Evolutionary conservation across 129 eudicot species (phyloP).

Genomic region (Smallanthus sonchifolius): DNA sequence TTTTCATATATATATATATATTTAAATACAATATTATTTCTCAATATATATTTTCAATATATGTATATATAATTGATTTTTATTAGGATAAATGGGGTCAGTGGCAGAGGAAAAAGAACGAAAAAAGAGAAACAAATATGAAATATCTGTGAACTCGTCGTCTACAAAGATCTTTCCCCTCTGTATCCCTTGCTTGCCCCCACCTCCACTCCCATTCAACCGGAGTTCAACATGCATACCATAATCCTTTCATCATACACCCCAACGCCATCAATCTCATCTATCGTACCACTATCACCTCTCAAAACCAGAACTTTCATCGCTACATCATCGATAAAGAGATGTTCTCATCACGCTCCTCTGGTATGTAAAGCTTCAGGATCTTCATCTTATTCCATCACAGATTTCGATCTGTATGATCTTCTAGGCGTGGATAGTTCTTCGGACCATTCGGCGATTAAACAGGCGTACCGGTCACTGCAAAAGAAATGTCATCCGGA

Average conservation of each 20-base stretch:
- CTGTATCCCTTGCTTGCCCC: neutral
- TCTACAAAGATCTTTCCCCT: slow-evolving; percentile 9
- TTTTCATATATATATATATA: no score
- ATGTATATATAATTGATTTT: neutral
- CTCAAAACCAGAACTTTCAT: slow-evolving; percentile 16
- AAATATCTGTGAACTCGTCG: neutral
- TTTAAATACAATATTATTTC: no score
- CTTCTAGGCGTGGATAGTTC: slow-evolving; percentile 76
- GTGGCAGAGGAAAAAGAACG: slow-evolving; percentile 24
- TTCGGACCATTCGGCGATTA: slow-evolving; percentile 46
- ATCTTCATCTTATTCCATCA: slow-evolving; percentile 38
- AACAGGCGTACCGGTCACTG: slow-evolving; percentile 66
- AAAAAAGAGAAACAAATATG: neutral
- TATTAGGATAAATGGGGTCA: slow-evolving; percentile 20
- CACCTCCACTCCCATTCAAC: slow-evolving; percentile 15
- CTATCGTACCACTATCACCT: slow-evolving; percentile 17
- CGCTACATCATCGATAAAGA: slow-evolving; percentile 5
- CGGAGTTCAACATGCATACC: slow-evolving; percentile 33
- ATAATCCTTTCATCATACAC: slow-evolving; percentile 20
- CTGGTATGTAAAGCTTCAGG: slow-evolving; percentile 39
- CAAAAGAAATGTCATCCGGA: slow-evolving; percentile 97
- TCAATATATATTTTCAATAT: no score
- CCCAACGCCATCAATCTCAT: slow-evolving; percentile 28
- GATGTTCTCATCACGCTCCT: slow-evolving; percentile 9
- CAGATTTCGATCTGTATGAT: slow-evolving; percentile 74